Base-by-base conservation (phyloP, 345 rosid species). In the Pelargonium nanum region DNA sequence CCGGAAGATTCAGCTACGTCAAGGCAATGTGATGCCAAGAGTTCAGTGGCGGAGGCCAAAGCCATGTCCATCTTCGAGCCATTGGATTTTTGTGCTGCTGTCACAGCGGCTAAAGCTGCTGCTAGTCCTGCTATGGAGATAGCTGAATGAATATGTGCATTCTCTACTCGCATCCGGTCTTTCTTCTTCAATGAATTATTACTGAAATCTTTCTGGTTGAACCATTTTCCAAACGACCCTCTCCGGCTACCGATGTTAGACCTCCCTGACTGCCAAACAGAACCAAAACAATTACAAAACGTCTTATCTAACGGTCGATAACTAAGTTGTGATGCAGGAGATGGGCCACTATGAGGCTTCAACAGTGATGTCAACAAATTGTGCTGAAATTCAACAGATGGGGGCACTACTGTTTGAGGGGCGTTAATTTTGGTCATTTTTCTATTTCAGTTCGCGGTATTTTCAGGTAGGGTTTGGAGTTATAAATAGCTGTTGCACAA, bases 81-180 rank as follows among this genome's bases (percentile, higher is more conserved):
- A 56, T 56, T 59, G 57, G 83, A 73, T 58, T 69, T 77, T 54
- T 84, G 82, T 21, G 82, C 75, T 16, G 86, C 83, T n/a, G 92
- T 72, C 53, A 74, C 85, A n/a, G 95, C 78, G 22, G 99, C 97
- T 72, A 93, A 67, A 7, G 85, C 99, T n/a, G 95, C 95, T 1
- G 99, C 99, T 65, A 93, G 78, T 54, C 91, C 89, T 0, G 99
- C 97, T 66, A 93, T 69, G 23, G 99, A 87, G 53, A 89, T 60
- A 24, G 94, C 81, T 7, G 99, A 82, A 69, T 93, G 96, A 66
- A 83, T 55, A 17, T 69, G 84, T 0, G 97, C 95, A 40, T 78
- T 87, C 56, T 93, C 99, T 17, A 83, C 76, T 0, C 99, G 85
- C 1, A 73, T 80, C 73, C 68, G 80, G 21, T 93, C 99, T 68